Conservation (phyloP, 805 yeast species). For the Cyberlindnera lachancei region DNA sequence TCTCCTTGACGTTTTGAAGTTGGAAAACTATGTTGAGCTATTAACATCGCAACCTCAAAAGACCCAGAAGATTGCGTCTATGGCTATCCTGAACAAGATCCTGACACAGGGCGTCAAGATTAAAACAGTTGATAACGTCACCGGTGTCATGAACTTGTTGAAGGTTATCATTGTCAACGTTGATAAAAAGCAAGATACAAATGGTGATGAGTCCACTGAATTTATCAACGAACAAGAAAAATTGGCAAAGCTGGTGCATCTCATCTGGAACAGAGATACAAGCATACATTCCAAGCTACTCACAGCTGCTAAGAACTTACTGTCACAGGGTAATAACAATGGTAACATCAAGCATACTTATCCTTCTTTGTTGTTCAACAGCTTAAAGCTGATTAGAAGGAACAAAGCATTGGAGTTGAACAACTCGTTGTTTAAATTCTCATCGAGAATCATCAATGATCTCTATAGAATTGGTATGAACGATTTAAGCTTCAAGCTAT, state of each 20-base stretch:
- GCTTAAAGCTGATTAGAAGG: constrained; percentile 52
- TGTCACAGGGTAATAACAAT: constrained; percentile 51
- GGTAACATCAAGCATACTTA: constrained; percentile 64
- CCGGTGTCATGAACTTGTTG: constrained; percentile 53
- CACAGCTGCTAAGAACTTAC: constrained; percentile 36
- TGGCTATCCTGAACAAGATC: constrained; percentile 53
- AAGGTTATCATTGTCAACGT: constrained; percentile 40
- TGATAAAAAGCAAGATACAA: constrained; percentile 18
- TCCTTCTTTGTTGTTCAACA: constrained; percentile 64
- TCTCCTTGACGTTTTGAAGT: constrained; percentile 28
- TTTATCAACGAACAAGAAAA: constrained; percentile 45
- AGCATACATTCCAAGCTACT: constrained; percentile 37
- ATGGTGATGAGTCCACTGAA: constrained; percentile 26
- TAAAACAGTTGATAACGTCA: constrained; percentile 39
- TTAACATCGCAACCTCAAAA: constrained; percentile 42
- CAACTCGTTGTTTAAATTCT: constrained; percentile 54
- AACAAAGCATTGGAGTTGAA: constrained; percentile 21
- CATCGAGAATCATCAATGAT: constrained; percentile 64
- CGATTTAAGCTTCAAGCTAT: constrained; percentile 33
- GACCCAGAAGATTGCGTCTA: constrained; percentile 51
- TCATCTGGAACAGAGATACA: constrained; percentile 46
- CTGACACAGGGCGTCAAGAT: constrained; percentile 33
- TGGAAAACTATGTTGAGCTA: constrained; percentile 46
- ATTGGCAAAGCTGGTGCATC: constrained; percentile 63
- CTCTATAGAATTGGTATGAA: constrained; percentile 38